A percentile compares a stretch with the other conserved stretches of the same genome.
phyloP scores from a whole-genome alignment of 306 rosid species.

The Psophocarpus tetragonolobus region DNA sequence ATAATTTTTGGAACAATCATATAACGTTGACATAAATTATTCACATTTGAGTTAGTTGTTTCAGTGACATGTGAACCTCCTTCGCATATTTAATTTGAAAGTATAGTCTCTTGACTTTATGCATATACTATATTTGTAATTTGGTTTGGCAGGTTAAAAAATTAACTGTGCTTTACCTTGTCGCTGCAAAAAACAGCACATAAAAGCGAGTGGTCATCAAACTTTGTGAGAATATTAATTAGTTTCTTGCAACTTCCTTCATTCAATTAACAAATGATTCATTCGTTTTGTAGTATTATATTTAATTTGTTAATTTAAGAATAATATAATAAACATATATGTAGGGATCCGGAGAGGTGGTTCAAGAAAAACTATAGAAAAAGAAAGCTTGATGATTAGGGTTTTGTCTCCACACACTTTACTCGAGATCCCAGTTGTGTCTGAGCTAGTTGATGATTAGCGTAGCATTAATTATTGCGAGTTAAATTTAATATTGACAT shows the following conservation, averaged over 20 bases:
- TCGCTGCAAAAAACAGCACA: not conserved
- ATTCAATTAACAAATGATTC: not conserved
- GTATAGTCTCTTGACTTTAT: slow-evolving; percentile 8
- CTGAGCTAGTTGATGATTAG: not conserved
- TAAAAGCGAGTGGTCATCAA: slow-evolving; percentile 30
- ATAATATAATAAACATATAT: not conserved
- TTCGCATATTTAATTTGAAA: not conserved
- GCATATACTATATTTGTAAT: not conserved
- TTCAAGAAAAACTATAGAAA: not conserved
- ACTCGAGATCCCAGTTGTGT: not conserved
- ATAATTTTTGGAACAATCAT: not conserved
- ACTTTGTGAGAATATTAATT: not conserved
- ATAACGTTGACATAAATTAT: slow-evolving; percentile 1
- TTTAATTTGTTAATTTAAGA: too few relatives aligned
- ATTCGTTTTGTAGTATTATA: not conserved
- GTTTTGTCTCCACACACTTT: not conserved
- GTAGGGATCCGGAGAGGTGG: not conserved
- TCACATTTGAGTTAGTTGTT: not conserved
- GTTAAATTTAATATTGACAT: not conserved
- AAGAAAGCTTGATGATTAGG: not conserved
- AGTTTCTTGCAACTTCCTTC: not conserved
- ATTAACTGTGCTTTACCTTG: not conserved
- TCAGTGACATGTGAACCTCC: slow-evolving; percentile 36
- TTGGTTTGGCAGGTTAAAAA: slow-evolving; percentile 13
- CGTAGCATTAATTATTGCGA: not conserved